These are phyloP conservation scores for Leishmania mexicana DNA, from an alignment of 208 protist species.

Conservation along the genomic window DNA sequence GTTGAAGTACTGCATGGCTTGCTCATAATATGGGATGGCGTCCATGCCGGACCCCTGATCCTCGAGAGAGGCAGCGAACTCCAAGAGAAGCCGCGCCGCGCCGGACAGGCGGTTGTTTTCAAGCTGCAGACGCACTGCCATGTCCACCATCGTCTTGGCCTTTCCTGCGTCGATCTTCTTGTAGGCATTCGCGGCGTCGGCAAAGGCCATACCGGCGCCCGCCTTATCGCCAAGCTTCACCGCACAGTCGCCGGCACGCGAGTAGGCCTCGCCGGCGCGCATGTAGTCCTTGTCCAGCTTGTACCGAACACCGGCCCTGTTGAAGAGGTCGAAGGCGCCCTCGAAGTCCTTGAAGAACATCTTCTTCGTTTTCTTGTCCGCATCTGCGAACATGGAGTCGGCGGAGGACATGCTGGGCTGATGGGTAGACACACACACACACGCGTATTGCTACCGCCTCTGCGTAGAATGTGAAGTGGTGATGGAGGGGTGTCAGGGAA, in stretches of 20 bases:
- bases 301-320: conserved; percentile 65
- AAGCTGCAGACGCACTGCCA: conserved; percentile 71
- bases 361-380: conserved; percentile 82
- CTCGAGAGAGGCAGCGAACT: conserved; percentile 71
- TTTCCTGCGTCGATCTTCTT: conserved; percentile 67
- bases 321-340: conserved; percentile 79
- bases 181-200: conserved; percentile 69
- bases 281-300: conserved; percentile 81
- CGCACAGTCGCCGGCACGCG: conserved; percentile 63
- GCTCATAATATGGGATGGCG: conserved; percentile 72
- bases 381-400: conserved; percentile 59
- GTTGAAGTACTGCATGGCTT: conserved; percentile 83
- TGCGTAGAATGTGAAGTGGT: background rate
- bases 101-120: conserved; percentile 67
- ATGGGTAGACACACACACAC: background rate
- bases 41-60: conserved; percentile 60
- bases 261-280: conserved; percentile 80
- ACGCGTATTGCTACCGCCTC: background rate
- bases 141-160: conserved; percentile 56
- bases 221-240: conserved; percentile 61
- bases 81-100: conserved; percentile 72
- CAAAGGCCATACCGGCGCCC: conserved; percentile 40
- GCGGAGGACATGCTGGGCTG: conserved; percentile 40
- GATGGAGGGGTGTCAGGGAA: background rate
- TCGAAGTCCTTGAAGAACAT: conserved; percentile 87